Evolutionary conservation across 768 basidiomycete species (phyloP).

Genomic region (Lentinula boryana): DNA sequence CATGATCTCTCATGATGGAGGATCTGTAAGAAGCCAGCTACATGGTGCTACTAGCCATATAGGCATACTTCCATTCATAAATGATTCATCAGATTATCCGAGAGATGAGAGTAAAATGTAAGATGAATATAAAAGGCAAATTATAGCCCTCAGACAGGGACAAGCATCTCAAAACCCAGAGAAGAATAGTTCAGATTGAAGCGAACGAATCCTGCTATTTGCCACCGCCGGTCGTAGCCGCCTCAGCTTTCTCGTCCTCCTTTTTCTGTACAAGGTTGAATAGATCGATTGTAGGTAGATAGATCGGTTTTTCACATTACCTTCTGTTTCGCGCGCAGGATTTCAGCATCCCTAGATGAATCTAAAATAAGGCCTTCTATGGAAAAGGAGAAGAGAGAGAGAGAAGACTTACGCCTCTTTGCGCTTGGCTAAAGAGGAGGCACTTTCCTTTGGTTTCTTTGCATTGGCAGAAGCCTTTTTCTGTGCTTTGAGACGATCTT

Average conservation of each 20-base stretch:
- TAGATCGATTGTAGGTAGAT: background rate
- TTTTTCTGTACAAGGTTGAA: slow-evolving; percentile 16
- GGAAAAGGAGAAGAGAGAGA: slow-evolving; percentile 13
- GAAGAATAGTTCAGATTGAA: background rate
- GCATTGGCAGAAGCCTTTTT: slow-evolving; percentile 53
- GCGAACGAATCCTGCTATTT: slow-evolving; percentile 13
- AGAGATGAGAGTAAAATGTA: background rate
- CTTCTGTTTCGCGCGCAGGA: slow-evolving; percentile 75
- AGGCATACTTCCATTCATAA: background rate
- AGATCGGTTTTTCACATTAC: slow-evolving; percentile 25
- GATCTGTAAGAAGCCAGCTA: background rate
- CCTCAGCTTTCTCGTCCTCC: slow-evolving; percentile 23
- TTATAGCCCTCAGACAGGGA: background rate
- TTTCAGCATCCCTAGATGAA: slow-evolving; percentile 63
- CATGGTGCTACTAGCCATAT: background rate
- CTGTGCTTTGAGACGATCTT: slow-evolving; percentile 65
- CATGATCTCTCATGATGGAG: background rate
- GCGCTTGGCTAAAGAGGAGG: slow-evolving; percentile 53
- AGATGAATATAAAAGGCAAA: slow-evolving; percentile 1
- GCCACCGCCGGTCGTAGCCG: slow-evolving; percentile 13
- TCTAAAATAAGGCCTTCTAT: slow-evolving; percentile 12
- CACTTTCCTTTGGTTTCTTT: slow-evolving; percentile 73
- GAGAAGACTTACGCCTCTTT: slow-evolving; percentile 59
- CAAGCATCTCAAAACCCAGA: background rate
- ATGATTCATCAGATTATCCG: background rate